phyloP scores from a whole-genome alignment of 352 stramenopile species.

The Phytophthora podocarpi region DNA sequence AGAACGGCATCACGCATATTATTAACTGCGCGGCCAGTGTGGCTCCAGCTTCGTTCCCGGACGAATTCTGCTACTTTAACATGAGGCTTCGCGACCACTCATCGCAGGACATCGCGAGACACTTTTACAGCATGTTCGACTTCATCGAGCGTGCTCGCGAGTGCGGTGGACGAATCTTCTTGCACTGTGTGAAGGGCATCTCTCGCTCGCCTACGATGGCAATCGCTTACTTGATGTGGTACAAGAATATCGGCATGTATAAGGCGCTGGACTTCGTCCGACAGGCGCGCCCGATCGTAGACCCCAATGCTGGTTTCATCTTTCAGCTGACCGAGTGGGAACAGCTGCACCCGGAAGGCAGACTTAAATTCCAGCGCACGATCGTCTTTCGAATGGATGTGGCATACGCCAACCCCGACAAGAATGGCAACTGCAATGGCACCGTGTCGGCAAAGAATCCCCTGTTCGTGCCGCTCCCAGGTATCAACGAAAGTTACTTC shows the following conservation, averaged over 20 bases:
- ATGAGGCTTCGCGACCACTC: constrained; percentile 89
- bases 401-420: constrained; percentile 39
- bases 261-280: constrained; percentile 83
- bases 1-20: constrained; percentile 87
- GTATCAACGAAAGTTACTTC: constrained; percentile 59
- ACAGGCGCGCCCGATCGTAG: constrained; percentile 72
- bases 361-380: constrained; percentile 51
- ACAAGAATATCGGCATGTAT: constrained; percentile 82
- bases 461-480: constrained; percentile 59
- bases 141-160: constrained; percentile 85
- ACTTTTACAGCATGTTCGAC: constrained; percentile 91
- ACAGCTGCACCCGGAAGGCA: constrained; percentile 57
- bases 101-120: constrained; percentile 81
- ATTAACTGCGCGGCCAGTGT: constrained; percentile 89
- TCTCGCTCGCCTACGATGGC: constrained; percentile 88
- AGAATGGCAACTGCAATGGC: constrained; percentile 31
- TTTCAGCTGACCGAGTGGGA: constrained; percentile 92
- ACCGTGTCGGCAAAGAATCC: constrained; percentile 44
- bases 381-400: constrained; percentile 82
- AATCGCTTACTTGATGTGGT: constrained; percentile 91
- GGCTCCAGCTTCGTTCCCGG: constrained; percentile 72
- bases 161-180: constrained; percentile 74
- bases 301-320: constrained; percentile 89
- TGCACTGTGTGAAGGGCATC: constrained; percentile 90
- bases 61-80: constrained; percentile 87